phyloP scores from a whole-genome alignment of 202 grass and related monocot genomes.

The Setaria viridis region DNA sequence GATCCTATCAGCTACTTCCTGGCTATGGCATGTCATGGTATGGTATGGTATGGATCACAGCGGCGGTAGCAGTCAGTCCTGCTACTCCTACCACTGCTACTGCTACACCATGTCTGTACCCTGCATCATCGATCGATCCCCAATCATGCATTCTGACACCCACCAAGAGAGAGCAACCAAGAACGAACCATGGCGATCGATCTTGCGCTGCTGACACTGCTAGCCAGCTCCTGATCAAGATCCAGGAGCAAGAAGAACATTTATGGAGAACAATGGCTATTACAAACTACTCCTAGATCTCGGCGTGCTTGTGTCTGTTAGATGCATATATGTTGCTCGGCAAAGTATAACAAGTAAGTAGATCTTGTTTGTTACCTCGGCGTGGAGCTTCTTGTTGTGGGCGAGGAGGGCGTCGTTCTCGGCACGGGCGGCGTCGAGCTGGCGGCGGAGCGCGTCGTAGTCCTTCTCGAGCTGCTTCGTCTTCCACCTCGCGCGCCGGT shows the following conservation, averaged over 20 bases:
- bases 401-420: constrained; percentile 71
- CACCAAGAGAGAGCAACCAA: not conserved
- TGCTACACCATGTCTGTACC: not conserved
- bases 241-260: not conserved
- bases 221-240: not conserved
- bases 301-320: not conserved
- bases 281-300: not conserved
- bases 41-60: not conserved
- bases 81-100: not conserved
- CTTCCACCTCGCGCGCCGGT: constrained; percentile 77
- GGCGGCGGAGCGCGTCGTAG: constrained; percentile 64
- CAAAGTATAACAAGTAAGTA: not conserved
- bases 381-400: constrained; percentile 77
- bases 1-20: constrained; percentile 28
- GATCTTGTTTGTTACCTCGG: constrained; percentile 57
- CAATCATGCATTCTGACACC: not conserved
- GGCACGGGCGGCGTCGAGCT: constrained; percentile 69
- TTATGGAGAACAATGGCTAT: not conserved
- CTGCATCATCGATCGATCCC: not conserved
- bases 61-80: constrained; percentile 32
- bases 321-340: not conserved
- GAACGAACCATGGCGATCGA: not conserved
- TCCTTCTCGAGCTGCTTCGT: constrained; percentile 84
- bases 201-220: not conserved
- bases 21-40: too few relatives aligned